Base-by-base conservation (phyloP, 345 rosid genomes). In the Adansonia digitata region DNA sequence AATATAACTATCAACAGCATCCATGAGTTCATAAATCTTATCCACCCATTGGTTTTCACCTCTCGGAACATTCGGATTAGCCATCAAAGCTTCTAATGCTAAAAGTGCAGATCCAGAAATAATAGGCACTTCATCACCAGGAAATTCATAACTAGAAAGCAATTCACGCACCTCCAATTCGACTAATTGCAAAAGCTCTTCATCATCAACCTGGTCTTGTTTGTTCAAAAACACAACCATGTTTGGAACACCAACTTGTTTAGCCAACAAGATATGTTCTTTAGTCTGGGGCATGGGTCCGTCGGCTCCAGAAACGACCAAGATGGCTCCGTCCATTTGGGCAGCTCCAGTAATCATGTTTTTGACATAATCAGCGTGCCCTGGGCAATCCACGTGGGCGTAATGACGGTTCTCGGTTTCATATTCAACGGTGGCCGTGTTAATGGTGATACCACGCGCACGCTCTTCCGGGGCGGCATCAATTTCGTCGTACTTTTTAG, bases 281-380 rank as follows among this genome's bases (percentile, higher is more conserved):
- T 91, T 92, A 0, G 97, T 94, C 88, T 94, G 97, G 1, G 94
- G 97, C 98, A 92, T 91, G 5, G 97, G 97, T 0, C 97, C 98
- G 40, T 92, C 95, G 14, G 97, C 94, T 7, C 93, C 95, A 26
- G 94, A 92, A 24, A 84, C 92, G 18, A 91, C 95, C 69, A 92
- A 90, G 20, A 92, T 92, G 0, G 97, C 98, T 18, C 98, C 98
- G 66, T 94, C 97, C 97, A 90, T 94, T 77, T 92, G 97, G 1
- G 94, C 97, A 26, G 89, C 97, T 18, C 94, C 97, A 7, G 89
- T 90, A 71, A 94, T 94, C 97, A 90, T 90, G 79, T 94, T 94
- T 81, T 94, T 92, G 27, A 94, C 97, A 52, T 92, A 94, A 79
- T 92, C 93, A 5, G 97, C 97, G 80, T 94, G 98, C 2, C 98